Evolutionary conservation across 1,284 basidiomycete species (phyloP).

Genomic region (Schizophyllum commune): DNA sequence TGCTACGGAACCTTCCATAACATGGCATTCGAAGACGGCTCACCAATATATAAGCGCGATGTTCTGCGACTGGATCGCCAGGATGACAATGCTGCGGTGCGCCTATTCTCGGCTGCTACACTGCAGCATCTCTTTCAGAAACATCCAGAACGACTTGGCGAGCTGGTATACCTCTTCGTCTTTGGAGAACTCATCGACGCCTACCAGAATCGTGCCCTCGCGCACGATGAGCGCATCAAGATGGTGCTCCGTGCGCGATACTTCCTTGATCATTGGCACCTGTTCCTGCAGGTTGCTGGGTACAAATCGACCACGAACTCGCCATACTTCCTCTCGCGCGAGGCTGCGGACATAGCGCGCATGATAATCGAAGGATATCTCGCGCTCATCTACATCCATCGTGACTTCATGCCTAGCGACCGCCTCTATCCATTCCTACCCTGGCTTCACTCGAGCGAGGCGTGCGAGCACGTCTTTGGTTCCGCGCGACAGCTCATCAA

Average conservation of each 20-base stretch:
- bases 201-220: slow-evolving; percentile 22
- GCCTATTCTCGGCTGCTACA: slow-evolving; percentile 18
- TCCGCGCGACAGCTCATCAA: slow-evolving; percentile 21
- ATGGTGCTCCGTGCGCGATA: slow-evolving; percentile 25
- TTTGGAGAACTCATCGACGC: slow-evolving; percentile 29
- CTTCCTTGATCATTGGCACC: slow-evolving; percentile 28
- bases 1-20: slow-evolving; percentile 16
- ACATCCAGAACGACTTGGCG: slow-evolving; percentile 15
- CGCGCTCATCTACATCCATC: slow-evolving; percentile 23
- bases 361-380: slow-evolving; percentile 25
- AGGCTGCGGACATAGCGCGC: slow-evolving; percentile 22
- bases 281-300: slow-evolving; percentile 15
- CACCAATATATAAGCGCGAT: slow-evolving; percentile 26
- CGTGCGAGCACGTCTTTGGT: slow-evolving; percentile 30
- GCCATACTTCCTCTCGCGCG: slow-evolving; percentile 24
- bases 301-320: slow-evolving; percentile 14
- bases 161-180: slow-evolving; percentile 24
- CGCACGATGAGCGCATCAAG: slow-evolving; percentile 20
- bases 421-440: slow-evolving; percentile 17
- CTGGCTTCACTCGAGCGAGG: slow-evolving; percentile 28
- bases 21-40: slow-evolving; percentile 11
- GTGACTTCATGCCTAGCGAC: slow-evolving; percentile 18
- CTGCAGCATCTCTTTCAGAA: slow-evolving; percentile 13
- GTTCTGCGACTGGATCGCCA: slow-evolving; percentile 30
- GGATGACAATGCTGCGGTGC: slow-evolving; percentile 32